These are phyloP conservation scores for Chaetomidium leptoderma DNA, from an alignment of 495 filamentous ascomycete genomes.

Conservation along the genomic window DNA sequence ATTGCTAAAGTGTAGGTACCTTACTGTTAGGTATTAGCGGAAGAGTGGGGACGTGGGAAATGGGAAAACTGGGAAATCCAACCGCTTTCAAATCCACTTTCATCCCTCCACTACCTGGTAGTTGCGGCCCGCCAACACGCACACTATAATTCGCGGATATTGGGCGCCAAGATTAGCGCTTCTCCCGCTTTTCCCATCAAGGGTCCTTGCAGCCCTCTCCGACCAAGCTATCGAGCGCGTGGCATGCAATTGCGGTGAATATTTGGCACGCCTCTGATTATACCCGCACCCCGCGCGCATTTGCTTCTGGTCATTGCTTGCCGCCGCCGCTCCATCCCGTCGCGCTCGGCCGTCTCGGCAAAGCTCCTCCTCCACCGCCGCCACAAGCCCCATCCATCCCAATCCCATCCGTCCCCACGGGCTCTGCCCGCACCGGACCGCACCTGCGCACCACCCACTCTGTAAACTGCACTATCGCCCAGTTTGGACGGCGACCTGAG, in stretches of 20 bases:
- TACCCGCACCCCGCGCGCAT: not conserved
- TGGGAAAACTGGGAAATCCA: slow-evolving; percentile 22
- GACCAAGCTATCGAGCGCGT: no score
- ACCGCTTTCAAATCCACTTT: slow-evolving; percentile 16
- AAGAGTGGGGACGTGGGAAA: slow-evolving; percentile 12
- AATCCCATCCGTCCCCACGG: slow-evolving; percentile 2
- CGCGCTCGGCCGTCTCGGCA: not conserved
- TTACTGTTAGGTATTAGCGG: no score
- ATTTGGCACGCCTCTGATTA: no score
- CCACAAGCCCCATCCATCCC: slow-evolving; percentile 7
- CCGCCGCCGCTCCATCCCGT: not conserved
- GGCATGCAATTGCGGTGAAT: no score
- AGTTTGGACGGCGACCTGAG: slow-evolving; percentile 3
- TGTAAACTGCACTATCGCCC: not conserved
- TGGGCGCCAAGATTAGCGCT: not conserved
- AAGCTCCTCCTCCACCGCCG: not conserved
- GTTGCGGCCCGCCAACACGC: not conserved
- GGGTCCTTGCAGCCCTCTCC: no score
- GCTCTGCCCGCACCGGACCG: not conserved
- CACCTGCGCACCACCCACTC: no score
- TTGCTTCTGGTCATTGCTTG: slow-evolving; percentile 1
- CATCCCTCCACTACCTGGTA: no score
- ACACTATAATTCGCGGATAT: not conserved
- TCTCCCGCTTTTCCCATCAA: no score
- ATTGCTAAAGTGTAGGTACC: no score